Evolutionary conservation across 495 filamentous ascomycete genomes (phyloP).

Genomic region (Mycothermus thermophilus): DNA sequence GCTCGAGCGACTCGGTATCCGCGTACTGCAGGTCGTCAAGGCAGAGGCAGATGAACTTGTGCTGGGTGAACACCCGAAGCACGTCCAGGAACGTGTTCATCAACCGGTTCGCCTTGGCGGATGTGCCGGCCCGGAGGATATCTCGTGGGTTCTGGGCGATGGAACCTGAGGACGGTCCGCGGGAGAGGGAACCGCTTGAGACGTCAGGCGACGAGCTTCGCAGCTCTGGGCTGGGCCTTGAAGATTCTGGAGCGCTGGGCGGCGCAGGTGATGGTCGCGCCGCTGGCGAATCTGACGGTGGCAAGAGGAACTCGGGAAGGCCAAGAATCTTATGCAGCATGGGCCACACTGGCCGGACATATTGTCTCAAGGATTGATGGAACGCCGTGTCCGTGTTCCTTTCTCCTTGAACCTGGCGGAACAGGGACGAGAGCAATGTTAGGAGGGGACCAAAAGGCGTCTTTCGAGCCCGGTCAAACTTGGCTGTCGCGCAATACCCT

Average conservation of each 20-base stretch:
- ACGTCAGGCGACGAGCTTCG: constrained; percentile 32
- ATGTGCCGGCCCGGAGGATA: constrained; percentile 53
- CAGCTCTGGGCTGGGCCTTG: constrained; percentile 16
- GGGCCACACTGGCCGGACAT: constrained; percentile 64
- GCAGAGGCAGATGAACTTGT: constrained; percentile 69
- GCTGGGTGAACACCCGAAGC: constrained; percentile 59
- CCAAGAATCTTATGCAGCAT: constrained; percentile 63
- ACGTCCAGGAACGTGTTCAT: constrained; percentile 77
- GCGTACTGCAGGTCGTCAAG: constrained; percentile 80
- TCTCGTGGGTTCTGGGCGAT: constrained; percentile 47
- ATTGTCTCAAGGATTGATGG: constrained; percentile 57
- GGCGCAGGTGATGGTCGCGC: too few species aligned
- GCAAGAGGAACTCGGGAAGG: constrained; percentile 61
- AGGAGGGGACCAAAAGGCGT: constrained; percentile 76
- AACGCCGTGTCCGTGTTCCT: constrained; percentile 72
- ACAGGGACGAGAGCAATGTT: constrained; percentile 63
- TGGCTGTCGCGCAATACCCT: constrained; percentile 73
- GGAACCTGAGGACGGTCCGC: constrained; percentile 7
- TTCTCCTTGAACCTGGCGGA: constrained; percentile 86
- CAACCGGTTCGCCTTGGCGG: constrained; percentile 61
- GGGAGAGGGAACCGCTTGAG: constrained; percentile 9
- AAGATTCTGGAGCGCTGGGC: too few species aligned
- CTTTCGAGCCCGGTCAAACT: constrained; percentile 68
- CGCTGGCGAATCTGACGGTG: constrained; percentile 16
- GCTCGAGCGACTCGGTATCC: constrained; percentile 69